Evolutionary conservation across 371 early-diverging fungal species (phyloP).

Genomic region (Rhizopus stolonifer): DNA sequence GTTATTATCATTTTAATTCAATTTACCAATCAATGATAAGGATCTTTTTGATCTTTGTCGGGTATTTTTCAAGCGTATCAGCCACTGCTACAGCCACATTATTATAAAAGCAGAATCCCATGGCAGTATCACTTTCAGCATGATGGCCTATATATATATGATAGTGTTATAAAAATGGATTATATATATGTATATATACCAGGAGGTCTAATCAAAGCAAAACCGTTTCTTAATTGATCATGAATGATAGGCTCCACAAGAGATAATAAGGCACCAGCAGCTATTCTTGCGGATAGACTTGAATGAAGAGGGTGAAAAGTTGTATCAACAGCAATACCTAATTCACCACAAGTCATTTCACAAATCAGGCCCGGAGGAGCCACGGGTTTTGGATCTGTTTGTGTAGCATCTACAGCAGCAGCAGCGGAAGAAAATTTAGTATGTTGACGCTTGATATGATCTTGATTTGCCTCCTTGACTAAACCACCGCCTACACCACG

Average conservation of each 20-base stretch:
- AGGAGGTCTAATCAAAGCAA: conserved; percentile 66
- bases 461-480: conserved; percentile 29
- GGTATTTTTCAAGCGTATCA: conserved; percentile 47
- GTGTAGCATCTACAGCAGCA: conserved; percentile 23
- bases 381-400: conserved; percentile 26
- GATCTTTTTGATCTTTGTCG: conserved; percentile 50
- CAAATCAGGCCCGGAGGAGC: conserved; percentile 52
- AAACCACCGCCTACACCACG: conserved; percentile 43
- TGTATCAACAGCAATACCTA: conserved; percentile 62
- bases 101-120: conserved; percentile 73
- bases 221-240: conserved; percentile 60
- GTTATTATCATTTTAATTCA: neutral
- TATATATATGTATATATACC: conserved; percentile 29
- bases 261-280: conserved; percentile 58
- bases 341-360: conserved; percentile 57
- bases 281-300: conserved; percentile 52
- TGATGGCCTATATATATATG: conserved; percentile 49
- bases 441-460: conserved; percentile 31
- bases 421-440: conserved; percentile 39
- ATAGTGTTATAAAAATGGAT: neutral
- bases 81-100: conserved; percentile 68
- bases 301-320: conserved; percentile 58
- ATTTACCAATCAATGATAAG: conserved; percentile 61
- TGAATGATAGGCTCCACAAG: conserved; percentile 54
- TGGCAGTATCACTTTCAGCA: conserved; percentile 64